phyloP scores from a whole-genome alignment of 1,284 basidiomycete genomes.

The Ustilago loliicola region DNA sequence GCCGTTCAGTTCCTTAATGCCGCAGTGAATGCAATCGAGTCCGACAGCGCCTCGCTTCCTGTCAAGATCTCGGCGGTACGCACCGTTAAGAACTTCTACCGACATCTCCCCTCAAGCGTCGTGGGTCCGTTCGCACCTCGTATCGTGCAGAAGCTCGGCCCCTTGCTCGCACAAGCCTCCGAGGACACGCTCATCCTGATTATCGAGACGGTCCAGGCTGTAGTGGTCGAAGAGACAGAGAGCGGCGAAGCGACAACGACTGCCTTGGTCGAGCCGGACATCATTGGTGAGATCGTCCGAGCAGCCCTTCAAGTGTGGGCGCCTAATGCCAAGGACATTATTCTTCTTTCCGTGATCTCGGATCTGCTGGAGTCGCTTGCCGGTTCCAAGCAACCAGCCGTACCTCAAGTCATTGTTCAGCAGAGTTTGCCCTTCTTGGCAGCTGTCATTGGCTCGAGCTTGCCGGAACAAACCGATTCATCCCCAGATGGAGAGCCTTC shows the following conservation, averaged over 20 bases:
- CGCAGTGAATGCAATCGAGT: constrained; percentile 86
- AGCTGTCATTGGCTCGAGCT: constrained; percentile 75
- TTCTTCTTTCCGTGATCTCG: constrained; percentile 86
- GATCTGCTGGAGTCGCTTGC: constrained; percentile 81
- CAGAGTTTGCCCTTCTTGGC: constrained; percentile 81
- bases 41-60: constrained; percentile 78
- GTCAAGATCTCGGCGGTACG: constrained; percentile 91
- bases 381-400: constrained; percentile 71
- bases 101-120: constrained; percentile 74
- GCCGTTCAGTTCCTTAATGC: constrained; percentile 79
- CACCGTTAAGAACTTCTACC: constrained; percentile 72
- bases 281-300: constrained; percentile 67
- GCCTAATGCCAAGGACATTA: constrained; percentile 83
- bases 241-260: constrained; percentile 27
- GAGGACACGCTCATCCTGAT: constrained; percentile 92
- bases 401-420: constrained; percentile 81
- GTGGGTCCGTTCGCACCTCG: constrained; percentile 78
- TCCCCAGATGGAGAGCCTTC: constrained; percentile 30
- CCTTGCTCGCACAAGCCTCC: constrained; percentile 82
- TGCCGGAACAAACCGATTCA: constrained; percentile 31
- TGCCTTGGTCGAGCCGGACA: constrained; percentile 37
- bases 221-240: constrained; percentile 79
- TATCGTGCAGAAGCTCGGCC: constrained; percentile 85
- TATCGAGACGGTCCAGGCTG: constrained; percentile 84
- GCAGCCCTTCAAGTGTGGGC: constrained; percentile 78